Evolutionary conservation across 2,329 filamentous ascomycete genomes (phyloP).

Genomic region (Coniochaeta pulveracea): DNA sequence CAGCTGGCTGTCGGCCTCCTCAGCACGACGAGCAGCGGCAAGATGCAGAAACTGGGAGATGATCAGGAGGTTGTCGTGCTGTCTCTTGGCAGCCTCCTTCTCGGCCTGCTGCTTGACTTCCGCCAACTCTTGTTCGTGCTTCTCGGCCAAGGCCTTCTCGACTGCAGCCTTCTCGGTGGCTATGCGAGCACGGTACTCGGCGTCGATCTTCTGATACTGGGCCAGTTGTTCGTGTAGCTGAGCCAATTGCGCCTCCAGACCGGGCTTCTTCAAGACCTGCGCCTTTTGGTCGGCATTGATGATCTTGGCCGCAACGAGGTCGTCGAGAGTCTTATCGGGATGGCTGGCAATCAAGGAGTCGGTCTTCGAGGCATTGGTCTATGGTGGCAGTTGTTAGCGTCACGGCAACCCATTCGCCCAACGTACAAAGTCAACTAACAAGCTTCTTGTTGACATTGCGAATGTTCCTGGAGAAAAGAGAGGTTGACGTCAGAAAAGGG

Average conservation of each 20-base stretch:
- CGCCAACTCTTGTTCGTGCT: constrained; percentile 39
- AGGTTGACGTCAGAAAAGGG: constrained; percentile 4
- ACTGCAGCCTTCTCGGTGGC: constrained; percentile 46
- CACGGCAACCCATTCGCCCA: no score
- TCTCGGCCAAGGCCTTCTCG: constrained; percentile 43
- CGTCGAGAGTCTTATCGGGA: constrained; percentile 58
- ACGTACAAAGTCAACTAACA: constrained; percentile 53
- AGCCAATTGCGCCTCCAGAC: constrained; percentile 54
- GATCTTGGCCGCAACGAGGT: constrained; percentile 58
- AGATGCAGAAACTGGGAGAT: constrained; percentile 73
- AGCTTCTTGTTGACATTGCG: constrained; percentile 93
- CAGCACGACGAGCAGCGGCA: constrained; percentile 62
- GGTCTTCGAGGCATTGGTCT: constrained; percentile 64
- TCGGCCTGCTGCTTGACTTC: constrained; percentile 44
- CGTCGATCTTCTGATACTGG: constrained; percentile 65
- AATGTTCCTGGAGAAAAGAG: constrained; percentile 57
- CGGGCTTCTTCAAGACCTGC: constrained; percentile 66
- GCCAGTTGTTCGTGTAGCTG: constrained; percentile 64
- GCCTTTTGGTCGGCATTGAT: constrained; percentile 76
- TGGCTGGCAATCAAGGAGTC: constrained; percentile 59
- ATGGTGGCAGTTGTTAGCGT: constrained; percentile 6
- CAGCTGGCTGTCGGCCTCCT: constrained; percentile 50
- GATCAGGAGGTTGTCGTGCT: constrained; percentile 55
- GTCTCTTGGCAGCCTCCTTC: constrained; percentile 39
- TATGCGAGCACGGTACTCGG: constrained; percentile 55